A percentile compares a stretch with the other conserved stretches of the same genome.
These are phyloP conservation scores for Xanthoparmelia taractica DNA, from an alignment of 495 filamentous ascomycete species.

Conservation along the genomic window DNA sequence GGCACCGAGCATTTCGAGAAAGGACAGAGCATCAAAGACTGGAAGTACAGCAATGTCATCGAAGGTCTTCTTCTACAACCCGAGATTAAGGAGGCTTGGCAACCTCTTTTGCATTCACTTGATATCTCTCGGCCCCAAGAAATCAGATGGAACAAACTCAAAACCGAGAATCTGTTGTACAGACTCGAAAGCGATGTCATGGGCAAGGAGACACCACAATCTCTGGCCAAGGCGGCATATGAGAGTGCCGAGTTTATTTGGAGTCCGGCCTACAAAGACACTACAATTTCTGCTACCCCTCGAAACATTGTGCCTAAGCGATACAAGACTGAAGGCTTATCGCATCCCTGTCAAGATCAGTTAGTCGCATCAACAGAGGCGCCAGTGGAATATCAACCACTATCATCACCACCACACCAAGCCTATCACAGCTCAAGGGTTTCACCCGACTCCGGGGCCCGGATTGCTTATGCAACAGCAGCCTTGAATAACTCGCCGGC, in stretches of 20 bases:
- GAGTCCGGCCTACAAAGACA: neutral
- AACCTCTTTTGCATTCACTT: neutral
- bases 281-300: neutral
- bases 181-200: neutral
- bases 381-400: neutral
- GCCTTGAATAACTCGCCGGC: neutral
- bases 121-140: neutral
- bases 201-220: neutral
- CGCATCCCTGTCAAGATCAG: neutral
- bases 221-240: slow-evolving; percentile 8
- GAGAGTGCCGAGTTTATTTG: neutral
- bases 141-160: neutral
- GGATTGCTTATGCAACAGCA: neutral
- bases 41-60: neutral
- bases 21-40: neutral
- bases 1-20: neutral
- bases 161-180: neutral
- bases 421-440: neutral
- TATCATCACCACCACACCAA: neutral
- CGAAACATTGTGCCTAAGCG: neutral
- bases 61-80: slow-evolving; percentile 10
- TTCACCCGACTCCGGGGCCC: neutral
- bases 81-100: slow-evolving; percentile 2
- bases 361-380: neutral
- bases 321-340: neutral